Base-by-base conservation (phyloP, 139 green algal species). In the Ettlia oleoabundans region DNA sequence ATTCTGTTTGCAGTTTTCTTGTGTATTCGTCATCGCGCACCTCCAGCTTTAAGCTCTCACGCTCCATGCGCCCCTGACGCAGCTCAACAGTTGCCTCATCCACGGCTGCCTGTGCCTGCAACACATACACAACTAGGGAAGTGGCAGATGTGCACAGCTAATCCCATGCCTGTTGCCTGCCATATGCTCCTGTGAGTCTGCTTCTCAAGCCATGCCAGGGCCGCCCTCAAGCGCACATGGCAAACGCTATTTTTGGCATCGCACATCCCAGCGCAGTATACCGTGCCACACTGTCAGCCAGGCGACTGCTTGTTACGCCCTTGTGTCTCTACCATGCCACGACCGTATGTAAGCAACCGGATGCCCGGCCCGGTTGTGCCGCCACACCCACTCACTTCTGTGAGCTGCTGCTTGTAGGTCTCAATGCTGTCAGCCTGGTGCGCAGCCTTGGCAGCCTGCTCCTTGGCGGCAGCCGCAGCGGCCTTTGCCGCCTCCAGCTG, bases 401-500 rank as follows among this genome's bases (percentile, higher is more conserved):
- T 77, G n/a, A 77, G 43, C 70, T 77, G 70, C 42, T 30, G 24
- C 70, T 77, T 77, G 43, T 77, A 77, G 42, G 42, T 30, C 70
- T 77, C 42, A 2, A 77, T 55, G 40, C 52, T 53, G 24, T 62
- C 42, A 30, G 52, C 42, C 42, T 77, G 42, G 42, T 77, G 13
- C 30, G 33, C 26, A 30, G 33, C 52, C 38, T 53, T 52, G 0
- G 42, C 42, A 7, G 70, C 70, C 43, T 77, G 70, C 70, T 63
- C 43, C 42, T 19, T 28, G 40, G 52, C 70, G 6, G 28, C 28
- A 28, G 70, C 18, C 9, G 70, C 70, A 33, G 33, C 26, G 30
- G 52, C n/a, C 70, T 63, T 41, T 15, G 47, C 47, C n/a, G 42
- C 42, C n/a, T 15, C 30, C n/a, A 77, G 70, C 70, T 77, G 40